Percentiles rank a stretch among this genome's conserved stretches.
Conservation (phyloP, 2,329 filamentous ascomycete species). For the Talaromyces sp. region DNA sequence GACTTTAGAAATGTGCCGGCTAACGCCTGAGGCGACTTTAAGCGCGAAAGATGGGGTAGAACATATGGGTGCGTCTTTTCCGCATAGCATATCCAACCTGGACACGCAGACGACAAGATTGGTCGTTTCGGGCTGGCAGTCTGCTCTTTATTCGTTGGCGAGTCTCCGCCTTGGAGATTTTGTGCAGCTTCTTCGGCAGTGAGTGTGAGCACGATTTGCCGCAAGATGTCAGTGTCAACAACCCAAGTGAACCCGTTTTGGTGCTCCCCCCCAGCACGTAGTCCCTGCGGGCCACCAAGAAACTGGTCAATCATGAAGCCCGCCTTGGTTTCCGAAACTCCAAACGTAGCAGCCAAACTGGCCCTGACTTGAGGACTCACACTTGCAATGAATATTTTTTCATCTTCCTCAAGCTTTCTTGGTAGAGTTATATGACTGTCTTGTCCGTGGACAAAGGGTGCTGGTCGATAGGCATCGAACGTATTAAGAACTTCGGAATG, state of each 20-base stretch:
- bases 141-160: slow-evolving; percentile 13
- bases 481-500: slow-evolving; percentile 84
- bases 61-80: slow-evolving; percentile 97
- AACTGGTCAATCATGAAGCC: slow-evolving; percentile 80
- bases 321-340: slow-evolving; percentile 67
- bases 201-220: slow-evolving; percentile 77
- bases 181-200: slow-evolving; percentile 66
- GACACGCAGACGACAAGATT: slow-evolving; percentile 78
- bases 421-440: slow-evolving; percentile 44
- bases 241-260: slow-evolving; percentile 82
- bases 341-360: slow-evolving; percentile 79
- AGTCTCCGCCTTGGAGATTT: slow-evolving; percentile 20
- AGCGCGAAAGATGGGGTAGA: slow-evolving; percentile 79
- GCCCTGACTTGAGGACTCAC: slow-evolving; percentile 88
- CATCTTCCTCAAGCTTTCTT: slow-evolving; percentile 34
- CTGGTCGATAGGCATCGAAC: slow-evolving; percentile 60
- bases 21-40: slow-evolving; percentile 92
- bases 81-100: slow-evolving; percentile 97
- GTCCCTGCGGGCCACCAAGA: slow-evolving; percentile 64
- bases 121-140: slow-evolving; percentile 34
- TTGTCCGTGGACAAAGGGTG: slow-evolving; percentile 25
- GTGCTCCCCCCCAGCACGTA: slow-evolving; percentile 66
- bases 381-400: slow-evolving; percentile 82
- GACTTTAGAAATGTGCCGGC: slow-evolving; percentile 89
- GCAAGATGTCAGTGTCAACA: slow-evolving; percentile 78